Evolutionary conservation across 2,329 filamentous ascomycete genomes (phyloP).

Genomic region (Colletotrichum sp.): DNA sequence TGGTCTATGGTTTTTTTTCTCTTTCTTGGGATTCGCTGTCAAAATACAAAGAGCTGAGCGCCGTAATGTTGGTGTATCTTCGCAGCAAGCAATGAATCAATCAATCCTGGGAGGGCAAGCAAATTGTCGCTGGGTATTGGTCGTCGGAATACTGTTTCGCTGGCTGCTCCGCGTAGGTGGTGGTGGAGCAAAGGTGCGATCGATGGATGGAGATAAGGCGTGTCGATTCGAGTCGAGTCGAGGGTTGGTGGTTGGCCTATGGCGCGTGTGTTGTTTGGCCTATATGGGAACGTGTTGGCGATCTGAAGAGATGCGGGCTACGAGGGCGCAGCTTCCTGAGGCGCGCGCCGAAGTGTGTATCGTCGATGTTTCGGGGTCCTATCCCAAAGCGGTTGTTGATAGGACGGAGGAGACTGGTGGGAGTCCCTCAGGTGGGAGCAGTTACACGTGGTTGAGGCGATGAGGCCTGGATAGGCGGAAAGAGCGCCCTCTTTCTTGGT

Average conservation of each 20-base stretch:
- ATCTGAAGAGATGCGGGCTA: neutral
- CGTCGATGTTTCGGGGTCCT: constrained; percentile 6
- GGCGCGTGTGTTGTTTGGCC: neutral
- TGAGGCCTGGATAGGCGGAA: constrained; percentile 12
- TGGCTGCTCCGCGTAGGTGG: neutral
- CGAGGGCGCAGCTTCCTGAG: constrained; percentile 1
- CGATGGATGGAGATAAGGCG: constrained; percentile 6
- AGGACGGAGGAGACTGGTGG: neutral
- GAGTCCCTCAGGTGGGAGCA: neutral
- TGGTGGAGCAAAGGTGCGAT: constrained; percentile 1
- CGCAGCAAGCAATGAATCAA: constrained; percentile 4
- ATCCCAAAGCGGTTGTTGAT: neutral
- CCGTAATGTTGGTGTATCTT: neutral
- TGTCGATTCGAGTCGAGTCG: neutral
- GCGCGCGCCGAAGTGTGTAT: neutral
- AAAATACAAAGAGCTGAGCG: constrained; percentile 8
- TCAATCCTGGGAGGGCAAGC: constrained; percentile 2
- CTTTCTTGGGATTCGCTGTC: neutral
- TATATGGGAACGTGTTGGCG: neutral
- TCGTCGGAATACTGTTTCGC: constrained; percentile 16
- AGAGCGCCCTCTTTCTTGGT: constrained; percentile 17
- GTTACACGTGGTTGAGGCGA: constrained; percentile 18
- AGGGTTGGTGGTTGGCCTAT: neutral
- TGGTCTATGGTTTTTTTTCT: neutral
- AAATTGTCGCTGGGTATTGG: constrained; percentile 17